phyloP scores from a whole-genome alignment of 2,329 filamentous ascomycete species.

The Podosphaera fusca region DNA sequence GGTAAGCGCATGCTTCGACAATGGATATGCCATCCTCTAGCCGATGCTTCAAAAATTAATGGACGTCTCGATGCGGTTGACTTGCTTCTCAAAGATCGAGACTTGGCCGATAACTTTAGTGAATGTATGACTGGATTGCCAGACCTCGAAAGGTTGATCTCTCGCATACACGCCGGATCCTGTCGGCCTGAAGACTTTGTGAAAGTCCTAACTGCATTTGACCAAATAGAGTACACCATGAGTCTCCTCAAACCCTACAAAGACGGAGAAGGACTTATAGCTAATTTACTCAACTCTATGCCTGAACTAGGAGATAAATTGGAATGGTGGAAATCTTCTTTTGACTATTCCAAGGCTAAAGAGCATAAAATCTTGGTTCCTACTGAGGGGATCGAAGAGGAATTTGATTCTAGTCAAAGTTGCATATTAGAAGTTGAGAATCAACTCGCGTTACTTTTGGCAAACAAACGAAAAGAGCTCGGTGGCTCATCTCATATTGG shows the following conservation, averaged over 20 bases:
- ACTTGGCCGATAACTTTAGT: conserved; percentile 66
- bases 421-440: conserved; percentile 52
- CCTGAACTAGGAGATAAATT: conserved; percentile 56
- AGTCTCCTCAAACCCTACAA: conserved; percentile 50
- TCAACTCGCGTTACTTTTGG: conserved; percentile 48
- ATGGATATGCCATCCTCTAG: conserved; percentile 91
- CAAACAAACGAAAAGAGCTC: conserved; percentile 46
- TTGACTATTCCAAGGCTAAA: conserved; percentile 59
- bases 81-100: conserved; percentile 62
- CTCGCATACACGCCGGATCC: conserved; percentile 75
- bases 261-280: conserved; percentile 61
- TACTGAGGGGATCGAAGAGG: conserved; percentile 65
- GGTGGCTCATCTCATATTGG: conserved; percentile 45
- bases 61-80: conserved; percentile 87
- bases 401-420: conserved; percentile 70
- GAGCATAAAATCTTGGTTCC: conserved; percentile 68
- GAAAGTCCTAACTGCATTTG: conserved; percentile 80
- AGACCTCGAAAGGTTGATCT: conserved; percentile 82
- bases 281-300: conserved; percentile 65
- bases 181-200: conserved; percentile 86
- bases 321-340: conserved; percentile 73
- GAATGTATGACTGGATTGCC: conserved; percentile 77
- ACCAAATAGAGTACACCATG: conserved; percentile 93
- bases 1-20: conserved; percentile 89
- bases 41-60: conserved; percentile 71